These are phyloP conservation scores for Astragalus glycyphyllos DNA, from an alignment of 306 rosid genomes.

Conservation along the genomic window DNA sequence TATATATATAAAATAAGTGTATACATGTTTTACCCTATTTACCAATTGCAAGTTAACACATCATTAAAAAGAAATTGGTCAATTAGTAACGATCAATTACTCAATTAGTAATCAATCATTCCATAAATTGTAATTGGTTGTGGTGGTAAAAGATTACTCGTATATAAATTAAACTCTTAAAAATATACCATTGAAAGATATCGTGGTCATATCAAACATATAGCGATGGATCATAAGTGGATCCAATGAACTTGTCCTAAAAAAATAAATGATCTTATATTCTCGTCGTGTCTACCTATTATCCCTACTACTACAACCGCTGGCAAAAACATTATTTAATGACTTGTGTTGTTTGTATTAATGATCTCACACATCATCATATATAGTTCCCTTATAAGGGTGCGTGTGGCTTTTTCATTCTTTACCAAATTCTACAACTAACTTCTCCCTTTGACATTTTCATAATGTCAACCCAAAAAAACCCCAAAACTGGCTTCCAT, in stretches of 20 bases:
- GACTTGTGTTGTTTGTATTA: constrained; percentile 39
- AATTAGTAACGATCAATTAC: too few relatives aligned
- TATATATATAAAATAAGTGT: too few relatives aligned
- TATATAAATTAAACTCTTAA: too few relatives aligned
- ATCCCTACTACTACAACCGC: too few relatives aligned
- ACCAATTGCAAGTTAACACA: too few relatives aligned
- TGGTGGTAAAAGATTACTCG: too few relatives aligned
- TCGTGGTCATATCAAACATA: neutral
- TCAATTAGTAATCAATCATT: too few relatives aligned
- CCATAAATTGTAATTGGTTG: too few relatives aligned
- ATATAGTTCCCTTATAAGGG: constrained; percentile 14
- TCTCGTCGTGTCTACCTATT: constrained; percentile 23
- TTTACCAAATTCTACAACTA: neutral
- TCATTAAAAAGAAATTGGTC: too few relatives aligned
- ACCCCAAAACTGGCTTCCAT: neutral
- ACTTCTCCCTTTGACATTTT: constrained; percentile 51
- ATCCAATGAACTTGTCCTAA: constrained; percentile 32
- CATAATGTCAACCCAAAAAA: constrained; percentile 45
- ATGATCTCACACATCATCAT: neutral
- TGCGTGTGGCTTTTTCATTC: constrained; percentile 35
- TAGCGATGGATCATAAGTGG: constrained; percentile 18
- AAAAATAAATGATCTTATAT: neutral
- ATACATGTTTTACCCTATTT: too few relatives aligned
- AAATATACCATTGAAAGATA: neutral
- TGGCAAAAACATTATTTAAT: constrained; percentile 42